These are phyloP conservation scores for Melampsora abietis-canadensis DNA, from an alignment of 1,284 basidiomycete species.

Conservation along the genomic window DNA sequence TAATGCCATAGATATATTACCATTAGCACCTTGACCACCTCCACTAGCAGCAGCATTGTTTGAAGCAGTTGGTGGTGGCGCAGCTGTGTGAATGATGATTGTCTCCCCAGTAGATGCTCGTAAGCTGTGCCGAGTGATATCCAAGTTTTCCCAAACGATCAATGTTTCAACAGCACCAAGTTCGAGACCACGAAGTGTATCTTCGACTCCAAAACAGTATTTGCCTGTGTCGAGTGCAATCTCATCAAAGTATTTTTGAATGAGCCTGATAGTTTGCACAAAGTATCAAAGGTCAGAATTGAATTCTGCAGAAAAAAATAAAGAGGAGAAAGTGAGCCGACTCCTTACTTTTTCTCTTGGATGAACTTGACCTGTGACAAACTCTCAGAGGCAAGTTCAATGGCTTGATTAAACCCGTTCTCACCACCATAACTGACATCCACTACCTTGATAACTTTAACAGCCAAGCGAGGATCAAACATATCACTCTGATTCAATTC, in stretches of 20 bases:
- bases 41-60: conserved; percentile 59
- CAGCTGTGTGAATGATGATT: conserved; percentile 65
- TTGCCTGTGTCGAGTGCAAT: conserved; percentile 96
- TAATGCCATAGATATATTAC: conserved; percentile 46
- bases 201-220: conserved; percentile 97
- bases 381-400: conserved; percentile 92
- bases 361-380: conserved; percentile 98
- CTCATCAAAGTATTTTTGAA: conserved; percentile 98
- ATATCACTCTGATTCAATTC: conserved; percentile 94
- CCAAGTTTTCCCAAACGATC: conserved; percentile 97
- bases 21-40: conserved; percentile 30
- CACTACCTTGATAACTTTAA: conserved; percentile 94
- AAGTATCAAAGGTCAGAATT: conserved; percentile 1
- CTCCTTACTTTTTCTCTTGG: conserved; percentile 76
- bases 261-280: conserved; percentile 58
- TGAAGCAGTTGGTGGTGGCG: conserved; percentile 51
- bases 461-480: conserved; percentile 81
- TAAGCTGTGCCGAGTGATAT: conserved; percentile 76
- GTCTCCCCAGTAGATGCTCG: conserved; percentile 89
- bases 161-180: conserved; percentile 94
- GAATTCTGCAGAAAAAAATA: not conserved
- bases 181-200: conserved; percentile 94
- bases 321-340: not conserved
- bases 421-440: conserved; percentile 99
- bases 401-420: conserved; percentile 98